Base-by-base conservation (phyloP, 139 green algal genomes). In the Micractinium sp. region DNA sequence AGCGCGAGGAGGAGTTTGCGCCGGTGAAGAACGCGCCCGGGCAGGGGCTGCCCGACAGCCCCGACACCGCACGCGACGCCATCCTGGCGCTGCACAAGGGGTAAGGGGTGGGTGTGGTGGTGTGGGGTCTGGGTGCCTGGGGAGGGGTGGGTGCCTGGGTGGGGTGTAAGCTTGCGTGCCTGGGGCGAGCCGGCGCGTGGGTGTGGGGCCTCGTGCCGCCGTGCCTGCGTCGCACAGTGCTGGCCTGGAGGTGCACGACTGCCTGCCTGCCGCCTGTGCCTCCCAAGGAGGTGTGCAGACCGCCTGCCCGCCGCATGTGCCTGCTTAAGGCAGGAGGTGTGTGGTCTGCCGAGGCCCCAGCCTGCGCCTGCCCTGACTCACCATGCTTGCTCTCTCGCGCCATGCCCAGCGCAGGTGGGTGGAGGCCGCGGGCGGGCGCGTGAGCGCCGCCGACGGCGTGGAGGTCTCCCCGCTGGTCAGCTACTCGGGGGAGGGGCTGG, bases 1-100 rank as follows among this genome's bases (percentile, higher is more conserved):
- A 63, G 1, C 87, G 96, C 0, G 82, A 90, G 33, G 92, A 95
- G 38, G 90, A 98, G 86, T 98, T 99, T 95, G 95, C 96, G n/a
- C 96, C 96, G 3, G 95, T 99, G 33, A 98, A 98, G 91, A 99
- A 97, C 73, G 96, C 95, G 18, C 90, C 91, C 35, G 97, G 95
- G 2, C 87, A 89, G 7, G 89, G 75, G 41, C 69, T 76, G 61
- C 83, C 80, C 22, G 97, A 99, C 93, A 96, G 93, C 0, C 97
- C 97, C 13, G 95, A 98, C 79, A 98, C 96, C 3, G 97, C 97
- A 14, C 88, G 97, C 0, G 87, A 88, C 0, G 93, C 92, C 4
- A 75, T 98, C 60, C 86, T 99, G 76, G 79, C 85, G 3, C 93
- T 98, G 86, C 95, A 98, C 76, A 88, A 82, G 19, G 63, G 91